Conservation (phyloP, 495 filamentous ascomycete genomes). For the Cladorrhinum samala region DNA sequence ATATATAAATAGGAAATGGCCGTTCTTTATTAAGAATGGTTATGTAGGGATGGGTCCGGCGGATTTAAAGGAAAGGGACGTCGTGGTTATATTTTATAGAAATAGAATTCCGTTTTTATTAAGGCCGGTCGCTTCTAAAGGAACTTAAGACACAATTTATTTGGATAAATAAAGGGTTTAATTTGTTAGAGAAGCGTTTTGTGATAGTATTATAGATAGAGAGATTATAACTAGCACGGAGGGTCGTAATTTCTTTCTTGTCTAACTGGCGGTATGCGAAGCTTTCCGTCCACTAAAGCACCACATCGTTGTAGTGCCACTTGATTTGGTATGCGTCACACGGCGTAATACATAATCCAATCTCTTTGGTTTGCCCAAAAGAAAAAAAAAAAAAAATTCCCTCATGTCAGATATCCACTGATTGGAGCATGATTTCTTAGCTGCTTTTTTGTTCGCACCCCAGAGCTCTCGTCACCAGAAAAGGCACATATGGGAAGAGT, state of each 20-base stretch:
- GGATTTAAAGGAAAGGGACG: conserved; percentile 2
- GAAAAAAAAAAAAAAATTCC: no score
- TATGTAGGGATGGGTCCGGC: conserved; percentile 15
- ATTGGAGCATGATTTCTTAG: no score
- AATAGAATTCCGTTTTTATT: conserved; percentile 10
- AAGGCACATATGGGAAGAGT: no score
- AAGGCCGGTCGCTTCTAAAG: conserved; percentile 8
- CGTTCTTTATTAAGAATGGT: conserved; percentile 10
- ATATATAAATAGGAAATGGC: conserved; percentile 4
- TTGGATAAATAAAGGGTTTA: background rate
- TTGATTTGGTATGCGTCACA: no score
- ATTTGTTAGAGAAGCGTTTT: conserved; percentile 14
- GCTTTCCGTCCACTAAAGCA: no score
- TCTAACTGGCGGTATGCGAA: no score
- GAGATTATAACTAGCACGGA: conserved; percentile 1
- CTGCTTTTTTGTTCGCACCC: no score
- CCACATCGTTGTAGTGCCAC: no score
- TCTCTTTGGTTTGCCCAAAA: no score
- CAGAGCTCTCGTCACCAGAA: no score
- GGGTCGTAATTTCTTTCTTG: background rate
- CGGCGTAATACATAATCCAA: no score
- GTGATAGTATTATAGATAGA: conserved; percentile 17
- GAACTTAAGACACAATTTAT: background rate
- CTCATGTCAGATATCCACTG: no score
- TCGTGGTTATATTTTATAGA: conserved; percentile 10